Evolutionary conservation across 2,329 filamentous ascomycete species (phyloP).

Genomic region (Epichloe festucae): DNA sequence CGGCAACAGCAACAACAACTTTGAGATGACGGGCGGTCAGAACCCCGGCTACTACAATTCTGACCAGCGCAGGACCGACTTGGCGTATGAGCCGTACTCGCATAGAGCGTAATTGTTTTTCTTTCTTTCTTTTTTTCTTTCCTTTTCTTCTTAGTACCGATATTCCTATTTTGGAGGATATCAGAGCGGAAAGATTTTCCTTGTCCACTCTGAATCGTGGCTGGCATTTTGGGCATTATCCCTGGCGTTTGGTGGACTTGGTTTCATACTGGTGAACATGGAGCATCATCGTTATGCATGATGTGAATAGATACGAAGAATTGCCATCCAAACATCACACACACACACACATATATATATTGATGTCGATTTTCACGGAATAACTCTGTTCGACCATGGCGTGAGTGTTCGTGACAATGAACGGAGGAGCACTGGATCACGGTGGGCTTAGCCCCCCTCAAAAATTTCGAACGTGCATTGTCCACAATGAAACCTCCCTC

Average conservation of each 20-base stretch:
- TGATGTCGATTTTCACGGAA: too few species aligned
- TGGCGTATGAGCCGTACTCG: constrained; percentile 52
- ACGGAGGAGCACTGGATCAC: not conserved
- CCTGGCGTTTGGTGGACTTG: not conserved
- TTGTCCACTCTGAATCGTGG: not conserved
- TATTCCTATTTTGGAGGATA: not conserved
- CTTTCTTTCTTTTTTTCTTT: not conserved
- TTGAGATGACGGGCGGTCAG: constrained; percentile 22
- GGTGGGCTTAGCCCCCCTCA: not conserved
- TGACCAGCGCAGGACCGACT: constrained; percentile 27
- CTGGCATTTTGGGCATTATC: not conserved
- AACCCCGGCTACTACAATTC: constrained; percentile 22
- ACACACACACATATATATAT: too few species aligned
- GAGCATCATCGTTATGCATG: constrained; percentile 3
- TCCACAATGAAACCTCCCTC: not conserved
- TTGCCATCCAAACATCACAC: too few species aligned
- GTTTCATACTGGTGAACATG: constrained; percentile 1
- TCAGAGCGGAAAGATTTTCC: not conserved
- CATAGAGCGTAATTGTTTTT: constrained; percentile 34
- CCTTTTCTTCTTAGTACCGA: not conserved
- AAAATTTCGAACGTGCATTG: not conserved
- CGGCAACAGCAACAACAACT: constrained; percentile 12
- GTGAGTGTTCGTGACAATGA: not conserved
- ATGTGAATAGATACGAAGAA: not conserved
- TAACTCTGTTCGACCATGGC: too few species aligned